Evolutionary conservation across 2,329 filamentous ascomycete species (phyloP).

Genomic region (Pseudogymnoascus sp.): DNA sequence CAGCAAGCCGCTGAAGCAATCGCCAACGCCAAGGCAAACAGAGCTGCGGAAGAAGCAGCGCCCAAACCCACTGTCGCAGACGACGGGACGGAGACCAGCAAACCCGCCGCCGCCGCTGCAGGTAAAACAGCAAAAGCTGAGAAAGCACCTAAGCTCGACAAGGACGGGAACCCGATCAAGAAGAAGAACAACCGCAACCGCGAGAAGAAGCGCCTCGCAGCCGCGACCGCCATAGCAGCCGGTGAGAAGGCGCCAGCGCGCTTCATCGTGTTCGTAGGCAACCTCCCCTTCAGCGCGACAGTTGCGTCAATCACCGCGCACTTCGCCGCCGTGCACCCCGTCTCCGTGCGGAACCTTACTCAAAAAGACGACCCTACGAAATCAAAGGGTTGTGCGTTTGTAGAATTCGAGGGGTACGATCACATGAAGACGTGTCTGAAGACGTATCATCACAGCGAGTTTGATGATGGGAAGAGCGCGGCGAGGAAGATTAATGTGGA

Average conservation of each 20-base stretch:
- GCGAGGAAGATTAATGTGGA: conserved; percentile 85
- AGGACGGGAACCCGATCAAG: conserved; percentile 25
- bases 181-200: conserved; percentile 33
- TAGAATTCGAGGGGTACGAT: conserved; percentile 82
- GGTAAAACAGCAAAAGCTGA: conserved; percentile 17
- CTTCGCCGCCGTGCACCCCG: conserved; percentile 69
- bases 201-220: conserved; percentile 18
- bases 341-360: conserved; percentile 65
- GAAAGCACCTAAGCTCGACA: conserved; percentile 13
- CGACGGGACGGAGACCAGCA: conserved; percentile 10
- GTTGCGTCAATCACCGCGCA: conserved; percentile 61
- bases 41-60: not conserved
- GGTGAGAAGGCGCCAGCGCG: conserved; percentile 34
- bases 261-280: conserved; percentile 78
- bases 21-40: conserved; percentile 15
- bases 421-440: conserved; percentile 90
- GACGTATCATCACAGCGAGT: conserved; percentile 79
- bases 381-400: conserved; percentile 73
- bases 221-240: conserved; percentile 9
- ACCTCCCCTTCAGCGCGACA: conserved; percentile 81
- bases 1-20: conserved; percentile 24
- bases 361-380: conserved; percentile 55
- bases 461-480: conserved; percentile 47
- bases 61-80: conserved; percentile 7
- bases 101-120: conserved; percentile 15